Conservation (phyloP, 768 basidiomycete species). For the Suillus ampliporus region DNA sequence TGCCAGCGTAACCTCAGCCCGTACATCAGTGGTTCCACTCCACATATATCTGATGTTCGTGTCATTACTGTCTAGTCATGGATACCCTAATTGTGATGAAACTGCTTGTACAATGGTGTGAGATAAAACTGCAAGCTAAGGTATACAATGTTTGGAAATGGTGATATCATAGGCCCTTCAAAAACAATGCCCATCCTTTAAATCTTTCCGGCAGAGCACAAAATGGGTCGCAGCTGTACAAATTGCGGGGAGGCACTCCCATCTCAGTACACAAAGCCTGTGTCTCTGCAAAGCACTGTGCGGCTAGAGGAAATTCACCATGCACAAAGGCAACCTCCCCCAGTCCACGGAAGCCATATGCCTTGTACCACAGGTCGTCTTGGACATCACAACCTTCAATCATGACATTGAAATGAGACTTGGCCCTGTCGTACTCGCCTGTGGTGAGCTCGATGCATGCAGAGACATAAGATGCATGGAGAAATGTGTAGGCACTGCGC, state of each 20-base stretch:
- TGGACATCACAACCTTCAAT: not conserved
- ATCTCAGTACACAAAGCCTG: not conserved
- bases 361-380: not conserved
- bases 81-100: too few relatives aligned
- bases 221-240: not conserved
- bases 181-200: not conserved
- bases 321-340: slow-evolving; percentile 1
- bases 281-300: not conserved
- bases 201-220: not conserved
- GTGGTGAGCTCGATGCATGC: not conserved
- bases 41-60: too few relatives aligned
- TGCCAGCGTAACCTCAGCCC: too few relatives aligned
- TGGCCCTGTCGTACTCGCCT: not conserved
- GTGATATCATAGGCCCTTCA: not conserved
- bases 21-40: too few relatives aligned
- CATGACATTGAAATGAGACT: not conserved
- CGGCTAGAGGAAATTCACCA: not conserved
- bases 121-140: too few relatives aligned
- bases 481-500: not conserved
- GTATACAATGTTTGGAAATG: not conserved
- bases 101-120: too few relatives aligned
- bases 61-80: too few relatives aligned
- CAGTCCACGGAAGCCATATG: not conserved
- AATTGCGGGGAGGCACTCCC: not conserved
- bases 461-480: not conserved